phyloP scores from a whole-genome alignment of 2,329 filamentous ascomycete species.

The Botryosphaeria dothidea region DNA sequence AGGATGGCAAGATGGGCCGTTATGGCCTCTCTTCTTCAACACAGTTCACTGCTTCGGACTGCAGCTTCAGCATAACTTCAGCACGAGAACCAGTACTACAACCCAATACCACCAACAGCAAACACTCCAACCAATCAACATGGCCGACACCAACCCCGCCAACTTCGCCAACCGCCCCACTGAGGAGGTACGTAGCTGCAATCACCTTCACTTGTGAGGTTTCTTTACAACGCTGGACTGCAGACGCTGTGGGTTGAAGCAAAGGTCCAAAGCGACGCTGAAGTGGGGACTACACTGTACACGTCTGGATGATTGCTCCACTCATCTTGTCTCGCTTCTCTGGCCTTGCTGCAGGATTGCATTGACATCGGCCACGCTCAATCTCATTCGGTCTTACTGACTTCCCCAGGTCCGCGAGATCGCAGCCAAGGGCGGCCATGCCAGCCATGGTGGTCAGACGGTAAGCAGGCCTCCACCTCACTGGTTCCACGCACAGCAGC shows the following conservation, averaged over 20 bases:
- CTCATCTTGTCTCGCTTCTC: background rate
- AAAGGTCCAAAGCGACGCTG: background rate
- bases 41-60: background rate
- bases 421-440: conserved; percentile 51
- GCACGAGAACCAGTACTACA: background rate
- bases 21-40: background rate
- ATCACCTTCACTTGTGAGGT: background rate
- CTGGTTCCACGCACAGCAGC: background rate
- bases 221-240: background rate
- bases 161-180: conserved; percentile 57
- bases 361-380: background rate
- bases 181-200: conserved; percentile 36
- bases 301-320: background rate
- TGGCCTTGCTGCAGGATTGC: background rate
- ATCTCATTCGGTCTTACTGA: background rate
- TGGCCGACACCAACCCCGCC: conserved; percentile 47
- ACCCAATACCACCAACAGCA: background rate
- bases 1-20: background rate
- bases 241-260: background rate
- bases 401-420: conserved; percentile 42
- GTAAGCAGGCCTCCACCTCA: background rate
- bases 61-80: conserved; percentile 15
- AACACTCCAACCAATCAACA: conserved; percentile 22
- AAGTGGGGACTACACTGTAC: background rate
- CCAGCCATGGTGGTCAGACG: conserved; percentile 31